Percentiles rank a stretch among this genome's conserved stretches.
phyloP scores from a whole-genome alignment of 2,329 filamentous ascomycete species.

The Claviceps maximensis region DNA sequence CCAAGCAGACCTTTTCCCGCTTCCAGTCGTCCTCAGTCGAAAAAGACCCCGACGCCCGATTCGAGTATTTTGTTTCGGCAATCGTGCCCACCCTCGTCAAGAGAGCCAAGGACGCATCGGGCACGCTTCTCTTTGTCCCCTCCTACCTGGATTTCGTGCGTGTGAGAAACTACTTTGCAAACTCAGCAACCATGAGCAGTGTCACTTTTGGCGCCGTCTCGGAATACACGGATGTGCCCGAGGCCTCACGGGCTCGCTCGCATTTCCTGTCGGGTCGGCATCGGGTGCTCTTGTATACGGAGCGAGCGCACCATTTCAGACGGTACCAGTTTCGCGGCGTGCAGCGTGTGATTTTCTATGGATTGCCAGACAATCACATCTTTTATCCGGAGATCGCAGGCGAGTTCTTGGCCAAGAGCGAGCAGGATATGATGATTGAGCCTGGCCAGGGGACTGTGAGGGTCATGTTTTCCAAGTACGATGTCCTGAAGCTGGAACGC shows the following conservation, averaged over 20 bases:
- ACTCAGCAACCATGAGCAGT: slow-evolving; percentile 39
- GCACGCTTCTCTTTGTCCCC: slow-evolving; percentile 79
- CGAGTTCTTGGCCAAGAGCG: slow-evolving; percentile 49
- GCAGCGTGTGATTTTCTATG: slow-evolving; percentile 76
- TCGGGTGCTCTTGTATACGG: slow-evolving; percentile 76
- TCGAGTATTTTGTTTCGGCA: slow-evolving; percentile 78
- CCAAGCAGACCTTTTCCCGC: slow-evolving; percentile 80
- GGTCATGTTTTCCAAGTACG: slow-evolving; percentile 74
- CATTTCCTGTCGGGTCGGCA: slow-evolving; percentile 79
- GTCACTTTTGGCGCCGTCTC: slow-evolving; percentile 63
- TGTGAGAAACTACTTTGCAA: slow-evolving; percentile 83
- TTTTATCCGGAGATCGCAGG: slow-evolving; percentile 70
- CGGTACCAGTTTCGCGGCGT: slow-evolving; percentile 75
- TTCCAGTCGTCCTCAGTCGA: slow-evolving; percentile 60
- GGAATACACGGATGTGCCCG: slow-evolving; percentile 70
- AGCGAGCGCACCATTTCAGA: slow-evolving; percentile 92
- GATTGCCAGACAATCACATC: slow-evolving; percentile 71
- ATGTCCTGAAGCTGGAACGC: slow-evolving; percentile 77
- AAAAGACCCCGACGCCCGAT: slow-evolving; percentile 73
- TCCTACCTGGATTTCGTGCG: slow-evolving; percentile 93
- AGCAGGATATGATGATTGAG: slow-evolving; percentile 40
- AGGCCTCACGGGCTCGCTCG: slow-evolving; percentile 71
- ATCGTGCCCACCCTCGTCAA: slow-evolving; percentile 64
- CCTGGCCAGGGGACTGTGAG: slow-evolving; percentile 46
- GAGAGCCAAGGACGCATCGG: slow-evolving; percentile 47